These are phyloP conservation scores for Marasmius sp. DNA, from an alignment of 1,284 basidiomycete species.

Conservation along the genomic window DNA sequence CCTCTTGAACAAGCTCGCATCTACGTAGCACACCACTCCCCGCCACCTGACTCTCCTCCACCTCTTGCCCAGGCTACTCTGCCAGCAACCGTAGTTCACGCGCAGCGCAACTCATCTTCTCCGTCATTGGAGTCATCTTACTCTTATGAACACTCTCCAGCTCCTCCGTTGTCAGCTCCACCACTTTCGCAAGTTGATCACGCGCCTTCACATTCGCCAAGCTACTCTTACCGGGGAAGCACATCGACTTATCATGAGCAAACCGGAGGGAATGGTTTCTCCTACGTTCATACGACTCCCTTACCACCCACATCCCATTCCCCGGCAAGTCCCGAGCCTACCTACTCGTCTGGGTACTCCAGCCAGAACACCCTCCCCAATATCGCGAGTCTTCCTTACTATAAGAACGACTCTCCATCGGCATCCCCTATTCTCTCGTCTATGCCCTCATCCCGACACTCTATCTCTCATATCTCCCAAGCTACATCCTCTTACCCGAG, in stretches of 20 bases:
- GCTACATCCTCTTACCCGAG: slow-evolving; percentile 24
- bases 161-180: slow-evolving; percentile 42
- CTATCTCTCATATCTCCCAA: slow-evolving; percentile 46
- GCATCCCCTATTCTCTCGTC: slow-evolving; percentile 29
- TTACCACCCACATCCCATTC: slow-evolving; percentile 29
- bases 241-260: slow-evolving; percentile 48
- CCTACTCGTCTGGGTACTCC: slow-evolving; percentile 31
- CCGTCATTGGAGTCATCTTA: slow-evolving; percentile 5
- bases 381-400: slow-evolving; percentile 20
- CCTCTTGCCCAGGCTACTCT: slow-evolving; percentile 29
- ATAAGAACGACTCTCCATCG: slow-evolving; percentile 27
- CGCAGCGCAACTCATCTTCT: slow-evolving; percentile 26
- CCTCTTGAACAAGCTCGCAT: slow-evolving; percentile 47
- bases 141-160: slow-evolving; percentile 23
- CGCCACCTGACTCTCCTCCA: slow-evolving; percentile 35
- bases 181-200: slow-evolving; percentile 42
- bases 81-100: slow-evolving; percentile 21
- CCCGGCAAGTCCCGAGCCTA: slow-evolving; percentile 25
- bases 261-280: slow-evolving; percentile 38
- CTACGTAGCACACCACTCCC: slow-evolving; percentile 22
- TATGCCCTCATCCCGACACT: slow-evolving; percentile 36
- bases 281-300: slow-evolving; percentile 43
- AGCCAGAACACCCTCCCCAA: slow-evolving; percentile 25
- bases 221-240: slow-evolving; percentile 38
- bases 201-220: slow-evolving; percentile 26